phyloP scores from a whole-genome alignment of 495 filamentous ascomycete species.

The Talaromyces ruber region DNA sequence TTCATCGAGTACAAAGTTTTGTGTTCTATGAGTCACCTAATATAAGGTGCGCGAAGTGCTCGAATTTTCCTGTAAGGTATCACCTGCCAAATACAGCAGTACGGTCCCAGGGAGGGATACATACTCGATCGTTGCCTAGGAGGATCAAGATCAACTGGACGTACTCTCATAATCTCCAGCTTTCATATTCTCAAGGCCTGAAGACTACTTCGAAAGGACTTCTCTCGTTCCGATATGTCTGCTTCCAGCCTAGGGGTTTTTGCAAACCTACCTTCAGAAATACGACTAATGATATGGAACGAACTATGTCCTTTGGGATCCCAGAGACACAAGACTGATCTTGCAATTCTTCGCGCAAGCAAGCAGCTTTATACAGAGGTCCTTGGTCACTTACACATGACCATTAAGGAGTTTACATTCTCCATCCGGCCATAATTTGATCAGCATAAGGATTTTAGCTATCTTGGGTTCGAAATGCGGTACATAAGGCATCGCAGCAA shows the following conservation, averaged over 20 bases:
- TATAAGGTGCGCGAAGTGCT: no score
- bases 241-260: not conserved
- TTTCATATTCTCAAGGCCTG: no score
- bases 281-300: not conserved
- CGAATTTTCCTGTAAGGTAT: no score
- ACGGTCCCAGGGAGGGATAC: no score
- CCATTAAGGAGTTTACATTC: not conserved
- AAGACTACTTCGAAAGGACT: no score
- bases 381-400: not conserved
- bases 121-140: no score
- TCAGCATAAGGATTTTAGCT: not conserved
- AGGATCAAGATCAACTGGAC: no score
- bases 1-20: not conserved
- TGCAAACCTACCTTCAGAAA: not conserved
- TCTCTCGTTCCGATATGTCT: no score
- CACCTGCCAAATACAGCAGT: no score
- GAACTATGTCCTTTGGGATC: not conserved
- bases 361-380: not conserved
- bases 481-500: not conserved
- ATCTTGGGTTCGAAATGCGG: not conserved
- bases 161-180: no score
- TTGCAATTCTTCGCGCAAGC: not conserved
- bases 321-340: not conserved
- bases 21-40: not conserved
- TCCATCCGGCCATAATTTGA: not conserved